Evolutionary conservation across 2,329 filamentous ascomycete species (phyloP), one percentile per base, ranked within the genome.

Genomic region (Sarocladium brachiariae): DNA sequence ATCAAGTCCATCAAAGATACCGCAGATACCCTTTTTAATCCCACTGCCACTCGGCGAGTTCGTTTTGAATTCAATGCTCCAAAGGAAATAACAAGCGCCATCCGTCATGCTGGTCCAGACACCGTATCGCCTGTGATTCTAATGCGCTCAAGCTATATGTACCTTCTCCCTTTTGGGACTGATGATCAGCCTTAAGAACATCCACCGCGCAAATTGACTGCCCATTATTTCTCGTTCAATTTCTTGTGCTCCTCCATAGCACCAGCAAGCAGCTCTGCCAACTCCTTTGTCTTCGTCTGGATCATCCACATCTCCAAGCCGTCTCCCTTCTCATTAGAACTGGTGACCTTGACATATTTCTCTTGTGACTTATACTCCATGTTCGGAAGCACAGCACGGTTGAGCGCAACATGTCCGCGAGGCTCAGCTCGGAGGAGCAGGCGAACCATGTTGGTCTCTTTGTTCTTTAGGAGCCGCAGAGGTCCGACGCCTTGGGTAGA

Each of bases 391-490:
- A 91, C 65, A 18, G 73, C 66, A 57, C 84, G 80, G 68, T 95
- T 95, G 59, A 95, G 70, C 3, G 86, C 77, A 43, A 92, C 73
- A 34, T 85, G 79, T 14, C 89, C 89, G 55, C 83, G 78, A 0
- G 87, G 87, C 56, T 90, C 86, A n/a, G 81, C 80, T 47, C 89
- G 81, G 54, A 91, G 69, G 18, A 95, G 69, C 41, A 93, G 70
- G 35, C 89, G 81, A 3, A 83, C 77, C 24, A 77, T 74, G 18
- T 78, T 80, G 1, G 82, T 87, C 14, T 76, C 74, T 63, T 87
- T 86, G 70, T 92, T 78, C 66, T 86, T 85, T 54, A 95, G 72
- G 13, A 95, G 63, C 34, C 86, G 83, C 49, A 91, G 70, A 10
- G 80, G 77, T 0, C 89, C 89, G 7, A 88, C 71, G 39, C 88